Percentiles rank a stretch among this genome's conserved stretches.
phyloP scores from a whole-genome alignment of 495 filamentous ascomycete species.

The Penicillium daleae region DNA sequence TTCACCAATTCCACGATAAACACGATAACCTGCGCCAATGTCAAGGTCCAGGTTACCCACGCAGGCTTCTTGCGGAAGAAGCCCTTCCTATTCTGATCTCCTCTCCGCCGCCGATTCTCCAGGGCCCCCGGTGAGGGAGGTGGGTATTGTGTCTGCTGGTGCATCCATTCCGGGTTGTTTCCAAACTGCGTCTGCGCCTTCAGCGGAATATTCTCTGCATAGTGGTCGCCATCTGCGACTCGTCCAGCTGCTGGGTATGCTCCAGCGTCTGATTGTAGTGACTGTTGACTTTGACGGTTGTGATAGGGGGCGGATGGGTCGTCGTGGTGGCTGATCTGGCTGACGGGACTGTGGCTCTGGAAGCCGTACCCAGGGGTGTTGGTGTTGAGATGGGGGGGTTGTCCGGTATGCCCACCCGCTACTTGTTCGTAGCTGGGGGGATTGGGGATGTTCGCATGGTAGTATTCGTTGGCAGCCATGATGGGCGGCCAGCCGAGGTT shows the following conservation, averaged over 20 bases:
- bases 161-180: constrained; percentile 45
- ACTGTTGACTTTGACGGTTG: constrained; percentile 46
- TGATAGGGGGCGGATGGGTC: constrained; percentile 39
- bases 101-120: constrained; percentile 21
- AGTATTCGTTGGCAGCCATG: constrained; percentile 88
- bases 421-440: constrained; percentile 49
- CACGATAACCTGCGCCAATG: constrained; percentile 76
- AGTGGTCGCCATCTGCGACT: constrained; percentile 45
- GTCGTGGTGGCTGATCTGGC: constrained; percentile 29
- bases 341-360: constrained; percentile 27
- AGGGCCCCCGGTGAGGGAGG: constrained; percentile 39
- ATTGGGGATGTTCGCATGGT: constrained; percentile 54
- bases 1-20: constrained; percentile 89
- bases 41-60: constrained; percentile 82
- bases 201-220: constrained; percentile 57
- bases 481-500: constrained; percentile 31
- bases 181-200: constrained; percentile 40
- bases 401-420: constrained; percentile 21
- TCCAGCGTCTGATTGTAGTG: constrained; percentile 41
- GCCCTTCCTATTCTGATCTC: constrained; percentile 42
- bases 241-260: constrained; percentile 39
- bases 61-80: constrained; percentile 68
- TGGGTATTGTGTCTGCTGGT: constrained; percentile 48
- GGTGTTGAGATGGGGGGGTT: constrained; percentile 20
- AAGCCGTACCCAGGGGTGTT: constrained; percentile 35